Evolutionary conservation across 495 filamentous ascomycete species (phyloP).

Genomic region (Lindgomyces ingoldianus): DNA sequence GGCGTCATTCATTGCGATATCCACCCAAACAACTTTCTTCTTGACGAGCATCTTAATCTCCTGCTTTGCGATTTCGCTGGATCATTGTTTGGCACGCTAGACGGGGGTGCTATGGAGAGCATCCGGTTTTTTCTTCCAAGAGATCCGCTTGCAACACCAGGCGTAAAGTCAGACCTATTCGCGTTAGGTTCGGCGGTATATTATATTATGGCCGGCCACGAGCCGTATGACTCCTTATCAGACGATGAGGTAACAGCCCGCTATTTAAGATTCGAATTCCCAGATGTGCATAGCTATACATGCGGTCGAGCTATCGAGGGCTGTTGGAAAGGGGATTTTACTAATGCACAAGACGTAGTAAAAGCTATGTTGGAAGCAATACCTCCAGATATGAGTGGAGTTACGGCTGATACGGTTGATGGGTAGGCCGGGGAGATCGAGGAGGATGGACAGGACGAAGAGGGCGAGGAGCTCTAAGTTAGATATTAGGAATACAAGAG

Average conservation of each 20-base stretch:
- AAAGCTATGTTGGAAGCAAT: neutral
- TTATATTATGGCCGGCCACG: conserved; percentile 11
- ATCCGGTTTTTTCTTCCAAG: conserved; percentile 17
- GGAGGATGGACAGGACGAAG: no score
- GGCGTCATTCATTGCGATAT: conserved; percentile 34
- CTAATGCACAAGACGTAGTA: conserved; percentile 10
- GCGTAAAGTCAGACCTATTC: conserved; percentile 14
- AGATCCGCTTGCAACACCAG: neutral
- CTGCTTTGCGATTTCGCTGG: conserved; percentile 37
- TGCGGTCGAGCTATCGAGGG: neutral
- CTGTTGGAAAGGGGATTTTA: conserved; percentile 15
- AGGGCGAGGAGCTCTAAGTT: no score
- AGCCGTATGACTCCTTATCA: conserved; percentile 13
- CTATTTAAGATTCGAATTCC: neutral
- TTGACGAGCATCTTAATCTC: conserved; percentile 25
- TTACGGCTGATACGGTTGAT: no score
- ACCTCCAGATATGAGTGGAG: no score
- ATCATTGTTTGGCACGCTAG: conserved; percentile 28
- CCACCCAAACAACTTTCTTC: conserved; percentile 31
- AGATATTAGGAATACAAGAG: no score
- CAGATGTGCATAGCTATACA: neutral
- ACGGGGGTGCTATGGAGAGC: conserved; percentile 12
- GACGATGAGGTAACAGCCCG: conserved; percentile 10
- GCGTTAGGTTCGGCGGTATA: conserved; percentile 21
- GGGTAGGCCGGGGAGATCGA: no score